phyloP scores from a whole-genome alignment of 306 rosid species.

The Carpinus viminea region DNA sequence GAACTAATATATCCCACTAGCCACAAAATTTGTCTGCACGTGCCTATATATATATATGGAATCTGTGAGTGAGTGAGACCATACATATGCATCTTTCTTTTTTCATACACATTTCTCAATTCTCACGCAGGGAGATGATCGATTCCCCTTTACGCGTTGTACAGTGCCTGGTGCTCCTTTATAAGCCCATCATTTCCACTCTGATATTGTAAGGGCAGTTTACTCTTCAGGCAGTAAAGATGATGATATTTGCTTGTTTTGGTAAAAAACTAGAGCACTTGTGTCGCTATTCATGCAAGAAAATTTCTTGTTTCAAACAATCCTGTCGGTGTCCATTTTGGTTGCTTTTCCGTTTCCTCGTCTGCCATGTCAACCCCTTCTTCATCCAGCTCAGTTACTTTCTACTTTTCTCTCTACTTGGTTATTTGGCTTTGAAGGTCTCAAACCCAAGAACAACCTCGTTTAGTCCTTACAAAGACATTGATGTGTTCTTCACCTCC shows the following conservation, averaged over 20 bases:
- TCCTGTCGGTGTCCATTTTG: background rate
- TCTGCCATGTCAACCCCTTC: conserved; percentile 21
- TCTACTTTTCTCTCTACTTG: conserved; percentile 40
- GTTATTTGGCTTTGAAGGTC: conserved; percentile 49
- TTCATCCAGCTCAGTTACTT: conserved; percentile 42
- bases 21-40: no score
- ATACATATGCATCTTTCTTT: no score
- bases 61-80: no score
- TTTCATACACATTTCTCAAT: no score
- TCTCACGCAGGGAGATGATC: no score
- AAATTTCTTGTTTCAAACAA: background rate
- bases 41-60: no score
- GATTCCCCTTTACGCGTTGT: no score
- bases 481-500: conserved; percentile 67
- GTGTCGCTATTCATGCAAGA: background rate
- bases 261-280: background rate
- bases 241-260: conserved; percentile 23
- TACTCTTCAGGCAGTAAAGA: background rate
- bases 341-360: background rate
- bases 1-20: no score
- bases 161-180: background rate
- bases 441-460: conserved; percentile 37
- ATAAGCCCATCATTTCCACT: conserved; percentile 18
- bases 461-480: conserved; percentile 4
- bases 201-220: background rate